Percentiles rank a stretch among this genome's conserved stretches.
These are phyloP conservation scores for Picochlorum sp. DNA, from an alignment of 139 green algal genomes.

Conservation along the genomic window DNA sequence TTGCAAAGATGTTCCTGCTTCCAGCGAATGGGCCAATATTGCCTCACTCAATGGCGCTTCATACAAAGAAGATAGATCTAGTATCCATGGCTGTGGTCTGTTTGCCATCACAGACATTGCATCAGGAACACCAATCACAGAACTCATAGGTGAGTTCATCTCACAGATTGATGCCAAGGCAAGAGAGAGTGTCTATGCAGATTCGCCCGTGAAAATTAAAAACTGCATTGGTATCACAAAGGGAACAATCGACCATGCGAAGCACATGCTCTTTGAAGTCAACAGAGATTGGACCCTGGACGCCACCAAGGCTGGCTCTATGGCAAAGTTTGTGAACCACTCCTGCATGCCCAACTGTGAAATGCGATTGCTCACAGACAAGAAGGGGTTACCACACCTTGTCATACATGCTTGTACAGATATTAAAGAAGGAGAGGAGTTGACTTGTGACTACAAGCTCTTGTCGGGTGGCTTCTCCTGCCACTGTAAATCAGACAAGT, in stretches of 20 bases:
- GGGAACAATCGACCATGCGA: not conserved
- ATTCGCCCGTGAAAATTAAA: not conserved
- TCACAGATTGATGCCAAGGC: not conserved
- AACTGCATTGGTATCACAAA: not conserved
- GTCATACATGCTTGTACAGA: not conserved
- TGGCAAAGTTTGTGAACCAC: conserved; percentile 9
- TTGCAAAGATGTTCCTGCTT: too few relatives aligned
- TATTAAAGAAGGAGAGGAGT: conserved; percentile 3
- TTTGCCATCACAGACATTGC: conserved; percentile 1
- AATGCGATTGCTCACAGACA: not conserved
- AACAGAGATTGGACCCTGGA: conserved; percentile 3
- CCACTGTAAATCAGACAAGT: not conserved
- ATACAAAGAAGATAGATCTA: conserved; percentile 3
- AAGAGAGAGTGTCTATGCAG: not conserved
- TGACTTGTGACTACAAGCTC: conserved; percentile 5
- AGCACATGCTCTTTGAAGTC: not conserved
- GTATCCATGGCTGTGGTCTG: conserved; percentile 11
- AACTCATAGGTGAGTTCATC: conserved; percentile 4
- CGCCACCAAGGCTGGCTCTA: not conserved
- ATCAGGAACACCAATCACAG: conserved; percentile 3
- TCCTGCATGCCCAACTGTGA: conserved; percentile 5
- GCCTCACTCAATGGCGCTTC: not conserved
- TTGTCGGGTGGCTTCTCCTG: not conserved
- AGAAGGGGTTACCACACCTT: not conserved
- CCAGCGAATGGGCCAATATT: not conserved